phyloP scores from a whole-genome alignment of 805 yeast genomes.

The Metschnikowia colocasiae region DNA sequence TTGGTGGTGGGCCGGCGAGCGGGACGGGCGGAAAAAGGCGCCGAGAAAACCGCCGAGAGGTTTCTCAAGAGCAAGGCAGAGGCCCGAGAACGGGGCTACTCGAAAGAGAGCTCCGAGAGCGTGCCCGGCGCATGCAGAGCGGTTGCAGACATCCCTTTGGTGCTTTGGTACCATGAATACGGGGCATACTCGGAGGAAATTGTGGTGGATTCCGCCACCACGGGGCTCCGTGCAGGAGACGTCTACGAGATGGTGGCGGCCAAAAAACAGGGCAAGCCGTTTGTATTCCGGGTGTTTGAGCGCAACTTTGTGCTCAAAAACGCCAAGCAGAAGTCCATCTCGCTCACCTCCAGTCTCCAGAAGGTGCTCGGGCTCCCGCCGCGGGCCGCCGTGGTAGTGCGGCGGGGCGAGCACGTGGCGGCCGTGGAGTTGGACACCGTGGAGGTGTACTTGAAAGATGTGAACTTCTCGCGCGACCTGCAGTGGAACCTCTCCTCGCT shows the following conservation, averaged over 20 bases:
- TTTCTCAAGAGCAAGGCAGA: not conserved
- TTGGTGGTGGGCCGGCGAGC: constrained; percentile 15
- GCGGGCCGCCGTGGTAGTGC: constrained; percentile 60
- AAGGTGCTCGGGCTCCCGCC: constrained; percentile 60
- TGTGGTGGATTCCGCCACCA: constrained; percentile 55
- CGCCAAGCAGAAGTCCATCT: constrained; percentile 34
- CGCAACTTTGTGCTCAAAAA: constrained; percentile 13
- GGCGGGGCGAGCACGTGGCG: constrained; percentile 37
- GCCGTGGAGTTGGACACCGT: constrained; percentile 73
- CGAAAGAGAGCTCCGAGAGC: constrained; percentile 2
- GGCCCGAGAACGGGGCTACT: not conserved
- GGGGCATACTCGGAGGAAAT: constrained; percentile 57
- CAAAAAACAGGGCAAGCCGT: constrained; percentile 4
- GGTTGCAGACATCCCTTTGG: not conserved
- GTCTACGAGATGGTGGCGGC: constrained; percentile 50
- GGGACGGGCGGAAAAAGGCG: not conserved
- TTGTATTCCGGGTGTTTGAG: constrained; percentile 13
- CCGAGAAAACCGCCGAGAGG: not conserved
- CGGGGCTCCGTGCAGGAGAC: constrained; percentile 70
- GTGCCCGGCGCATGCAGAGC: not conserved
- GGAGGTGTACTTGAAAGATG: constrained; percentile 77
- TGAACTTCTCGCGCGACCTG: constrained; percentile 80
- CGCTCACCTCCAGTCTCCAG: constrained; percentile 59
- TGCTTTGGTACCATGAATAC: constrained; percentile 65
- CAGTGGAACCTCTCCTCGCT: constrained; percentile 81